A percentile compares a stretch with the other conserved stretches of the same genome.
phyloP scores from a whole-genome alignment of 169 alveolate genomes.

The Plasmodium fragile region DNA sequence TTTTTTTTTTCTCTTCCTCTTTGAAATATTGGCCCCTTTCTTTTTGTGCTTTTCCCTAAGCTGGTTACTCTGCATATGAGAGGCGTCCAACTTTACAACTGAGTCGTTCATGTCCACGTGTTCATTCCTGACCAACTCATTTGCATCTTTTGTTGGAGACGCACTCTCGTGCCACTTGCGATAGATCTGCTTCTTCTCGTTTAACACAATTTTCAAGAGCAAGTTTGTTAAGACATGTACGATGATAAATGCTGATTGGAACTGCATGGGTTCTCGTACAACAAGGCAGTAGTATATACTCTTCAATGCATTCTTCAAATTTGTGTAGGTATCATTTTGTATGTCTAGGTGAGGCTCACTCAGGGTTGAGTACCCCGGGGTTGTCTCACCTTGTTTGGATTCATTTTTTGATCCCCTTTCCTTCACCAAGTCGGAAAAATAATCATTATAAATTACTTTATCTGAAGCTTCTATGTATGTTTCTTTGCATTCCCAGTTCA shows the following conservation, averaged over 20 bases:
- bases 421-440: constrained; percentile 15
- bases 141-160: neutral
- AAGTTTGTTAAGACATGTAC: constrained; percentile 21
- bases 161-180: neutral
- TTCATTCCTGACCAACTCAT: neutral
- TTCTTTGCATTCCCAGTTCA: neutral
- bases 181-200: constrained; percentile 29
- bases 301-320: constrained; percentile 21
- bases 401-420: neutral
- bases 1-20: neutral
- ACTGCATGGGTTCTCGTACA: constrained; percentile 27
- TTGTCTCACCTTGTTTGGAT: neutral
- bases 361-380: neutral
- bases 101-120: neutral
- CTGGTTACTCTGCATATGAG: neutral
- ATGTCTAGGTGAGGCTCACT: neutral
- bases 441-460: constrained; percentile 25
- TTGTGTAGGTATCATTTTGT: constrained; percentile 11
- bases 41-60: neutral
- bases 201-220: constrained; percentile 38
- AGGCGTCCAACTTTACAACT: neutral
- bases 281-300: constrained; percentile 27
- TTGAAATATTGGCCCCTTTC: neutral
- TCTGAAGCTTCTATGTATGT: neutral
- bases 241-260: constrained; percentile 34